These are phyloP conservation scores for Kwoniella shivajii DNA, from an alignment of 1,284 basidiomycete genomes.

Conservation along the genomic window DNA sequence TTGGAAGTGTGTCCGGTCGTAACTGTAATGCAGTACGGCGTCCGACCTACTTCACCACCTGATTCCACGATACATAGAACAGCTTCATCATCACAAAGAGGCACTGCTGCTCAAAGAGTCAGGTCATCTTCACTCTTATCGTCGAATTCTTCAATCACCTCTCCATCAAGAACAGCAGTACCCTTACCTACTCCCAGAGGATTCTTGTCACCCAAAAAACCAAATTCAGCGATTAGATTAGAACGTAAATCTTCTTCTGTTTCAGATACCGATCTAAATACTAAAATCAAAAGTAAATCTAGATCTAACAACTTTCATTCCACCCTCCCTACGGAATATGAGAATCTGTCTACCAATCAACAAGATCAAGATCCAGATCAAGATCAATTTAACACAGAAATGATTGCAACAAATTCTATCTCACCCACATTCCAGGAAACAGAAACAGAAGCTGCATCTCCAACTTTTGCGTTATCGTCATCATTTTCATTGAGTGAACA, in stretches of 20 bases:
- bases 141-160: slow-evolving; percentile 21
- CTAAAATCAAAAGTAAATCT: not conserved
- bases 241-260: slow-evolving; percentile 19
- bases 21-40: slow-evolving; percentile 18
- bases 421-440: no score
- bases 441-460: no score
- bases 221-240: slow-evolving; percentile 37
- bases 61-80: slow-evolving; percentile 4
- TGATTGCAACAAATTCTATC: no score
- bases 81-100: slow-evolving; percentile 12
- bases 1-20: not conserved
- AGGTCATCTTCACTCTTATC: slow-evolving; percentile 18
- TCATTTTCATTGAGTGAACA: not conserved
- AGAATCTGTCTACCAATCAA: no score
- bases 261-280: not conserved
- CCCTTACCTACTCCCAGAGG: slow-evolving; percentile 45
- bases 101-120: not conserved
- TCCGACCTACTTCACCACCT: slow-evolving; percentile 10
- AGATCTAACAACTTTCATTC: not conserved
- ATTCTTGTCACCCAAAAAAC: slow-evolving; percentile 48
- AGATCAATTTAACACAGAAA: no score
- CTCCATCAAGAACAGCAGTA: slow-evolving; percentile 28
- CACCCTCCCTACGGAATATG: not conserved
- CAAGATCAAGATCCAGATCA: not conserved
- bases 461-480: no score